Conservation (phyloP, 2,329 filamentous ascomycete species). For the Sclerotinia sclerotiorum region DNA sequence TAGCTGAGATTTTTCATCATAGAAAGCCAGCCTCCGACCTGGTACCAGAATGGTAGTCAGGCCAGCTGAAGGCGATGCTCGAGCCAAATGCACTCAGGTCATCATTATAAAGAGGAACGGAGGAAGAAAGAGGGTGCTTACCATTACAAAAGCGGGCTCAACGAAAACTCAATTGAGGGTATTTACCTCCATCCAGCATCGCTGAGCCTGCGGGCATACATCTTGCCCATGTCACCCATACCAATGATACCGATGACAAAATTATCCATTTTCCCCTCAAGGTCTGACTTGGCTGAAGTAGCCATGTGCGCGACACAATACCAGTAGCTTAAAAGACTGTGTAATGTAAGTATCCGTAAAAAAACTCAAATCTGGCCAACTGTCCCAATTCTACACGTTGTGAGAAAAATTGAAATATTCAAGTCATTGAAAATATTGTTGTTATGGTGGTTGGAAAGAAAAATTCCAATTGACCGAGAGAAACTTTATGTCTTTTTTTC, state of each 20-base stretch:
- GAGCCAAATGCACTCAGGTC: conserved; percentile 99
- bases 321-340: not conserved
- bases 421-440: conserved; percentile 1
- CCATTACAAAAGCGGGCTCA: conserved; percentile 35
- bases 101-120: conserved; percentile 62
- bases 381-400: not conserved
- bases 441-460: conserved; percentile 19
- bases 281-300: conserved; percentile 20
- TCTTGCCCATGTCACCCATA: conserved; percentile 99
- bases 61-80: conserved; percentile 74
- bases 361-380: not conserved
- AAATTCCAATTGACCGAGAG: not conserved
- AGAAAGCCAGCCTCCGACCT: conserved; percentile 66
- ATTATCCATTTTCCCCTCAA: conserved; percentile 41
- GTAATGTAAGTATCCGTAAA: not conserved
- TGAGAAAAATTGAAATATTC: not conserved
- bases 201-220: conserved; percentile 90
- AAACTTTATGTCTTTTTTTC: conserved; percentile 24
- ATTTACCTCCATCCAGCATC: conserved; percentile 94
- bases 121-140: conserved; percentile 39
- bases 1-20: conserved; percentile 99
- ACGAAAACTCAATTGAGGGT: conserved; percentile 39
- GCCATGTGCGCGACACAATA: conserved; percentile 10
- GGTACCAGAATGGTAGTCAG: conserved; percentile 75
- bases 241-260: conserved; percentile 92